phyloP scores from a whole-genome alignment of 2,329 filamentous ascomycete species.

The Chaetomium sp. region DNA sequence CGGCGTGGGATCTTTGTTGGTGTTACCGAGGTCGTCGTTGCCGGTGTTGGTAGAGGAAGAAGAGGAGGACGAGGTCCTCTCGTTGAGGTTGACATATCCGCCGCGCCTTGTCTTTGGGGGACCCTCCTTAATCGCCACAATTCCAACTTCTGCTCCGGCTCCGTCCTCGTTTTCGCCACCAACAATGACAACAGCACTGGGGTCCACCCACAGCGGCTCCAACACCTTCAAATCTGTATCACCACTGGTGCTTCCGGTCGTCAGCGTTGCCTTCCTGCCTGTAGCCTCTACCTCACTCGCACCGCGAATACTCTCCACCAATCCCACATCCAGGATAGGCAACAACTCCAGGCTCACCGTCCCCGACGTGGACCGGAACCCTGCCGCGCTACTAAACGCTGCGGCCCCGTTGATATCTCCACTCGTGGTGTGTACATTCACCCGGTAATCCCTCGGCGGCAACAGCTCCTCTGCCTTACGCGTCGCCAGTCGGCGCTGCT shows the following conservation, averaged over 20 bases:
- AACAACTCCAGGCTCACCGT: constrained; percentile 35
- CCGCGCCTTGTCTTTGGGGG: background rate
- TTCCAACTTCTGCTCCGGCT: too few relatives aligned
- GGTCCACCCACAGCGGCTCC: constrained; percentile 39
- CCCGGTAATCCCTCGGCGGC: constrained; percentile 42
- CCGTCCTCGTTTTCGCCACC: background rate
- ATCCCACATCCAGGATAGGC: constrained; percentile 32
- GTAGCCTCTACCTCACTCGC: constrained; percentile 4
- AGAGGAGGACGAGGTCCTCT: background rate
- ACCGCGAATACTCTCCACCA: background rate
- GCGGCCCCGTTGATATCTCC: constrained; percentile 37
- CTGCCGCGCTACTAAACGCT: constrained; percentile 33
- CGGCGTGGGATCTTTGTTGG: background rate
- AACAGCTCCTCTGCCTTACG: constrained; percentile 22
- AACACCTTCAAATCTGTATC: constrained; percentile 33
- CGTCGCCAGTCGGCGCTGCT: background rate
- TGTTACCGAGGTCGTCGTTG: background rate
- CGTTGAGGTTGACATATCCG: background rate
- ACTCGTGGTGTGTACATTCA: constrained; percentile 39
- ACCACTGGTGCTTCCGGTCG: constrained; percentile 41
- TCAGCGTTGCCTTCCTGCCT: constrained; percentile 22
- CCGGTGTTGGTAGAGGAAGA: background rate
- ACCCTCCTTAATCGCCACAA: too few relatives aligned
- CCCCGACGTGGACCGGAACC: constrained; percentile 37
- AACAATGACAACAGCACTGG: too few relatives aligned